Conservation (phyloP, 805 yeast species). For the Candida peoriensis region DNA sequence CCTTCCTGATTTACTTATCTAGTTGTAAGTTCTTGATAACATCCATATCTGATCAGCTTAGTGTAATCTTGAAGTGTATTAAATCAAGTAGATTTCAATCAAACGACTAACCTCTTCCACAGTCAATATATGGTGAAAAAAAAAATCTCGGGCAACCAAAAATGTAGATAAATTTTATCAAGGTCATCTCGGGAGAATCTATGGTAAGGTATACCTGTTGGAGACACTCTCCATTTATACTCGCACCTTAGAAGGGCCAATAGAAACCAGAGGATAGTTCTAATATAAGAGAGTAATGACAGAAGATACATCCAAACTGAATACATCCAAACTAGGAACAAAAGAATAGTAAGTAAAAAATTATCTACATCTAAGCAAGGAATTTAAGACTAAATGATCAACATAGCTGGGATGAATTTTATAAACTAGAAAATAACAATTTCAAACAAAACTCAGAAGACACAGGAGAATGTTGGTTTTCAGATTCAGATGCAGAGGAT, state of each 20-base stretch:
- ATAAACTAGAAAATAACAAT: constrained; percentile 65
- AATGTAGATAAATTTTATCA: background rate
- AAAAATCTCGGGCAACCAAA: background rate
- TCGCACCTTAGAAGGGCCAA: no score
- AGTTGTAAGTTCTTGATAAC: no score
- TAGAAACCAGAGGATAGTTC: no score
- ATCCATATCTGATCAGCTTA: background rate
- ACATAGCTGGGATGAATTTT: constrained; percentile 85
- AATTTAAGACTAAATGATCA: no score
- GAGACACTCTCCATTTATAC: no score
- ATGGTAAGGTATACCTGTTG: no score
- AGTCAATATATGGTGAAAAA: background rate
- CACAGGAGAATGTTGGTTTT: constrained; percentile 96
- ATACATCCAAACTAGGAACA: constrained; percentile 82
- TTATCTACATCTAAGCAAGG: background rate
- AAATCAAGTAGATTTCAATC: background rate
- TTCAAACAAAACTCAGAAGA: constrained; percentile 72
- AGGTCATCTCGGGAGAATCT: no score
- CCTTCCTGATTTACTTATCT: no score
- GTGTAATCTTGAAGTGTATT: background rate
- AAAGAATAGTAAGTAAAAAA: constrained; percentile 54
- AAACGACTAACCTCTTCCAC: no score
- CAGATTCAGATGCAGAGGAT: constrained; percentile 88
- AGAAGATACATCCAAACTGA: constrained; percentile 45
- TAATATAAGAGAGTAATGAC: no score